A percentile compares a stretch with the other conserved stretches of the same genome.
Conservation (phyloP, 2,329 filamentous ascomycete genomes). For the Ceratocystis albifundus region DNA sequence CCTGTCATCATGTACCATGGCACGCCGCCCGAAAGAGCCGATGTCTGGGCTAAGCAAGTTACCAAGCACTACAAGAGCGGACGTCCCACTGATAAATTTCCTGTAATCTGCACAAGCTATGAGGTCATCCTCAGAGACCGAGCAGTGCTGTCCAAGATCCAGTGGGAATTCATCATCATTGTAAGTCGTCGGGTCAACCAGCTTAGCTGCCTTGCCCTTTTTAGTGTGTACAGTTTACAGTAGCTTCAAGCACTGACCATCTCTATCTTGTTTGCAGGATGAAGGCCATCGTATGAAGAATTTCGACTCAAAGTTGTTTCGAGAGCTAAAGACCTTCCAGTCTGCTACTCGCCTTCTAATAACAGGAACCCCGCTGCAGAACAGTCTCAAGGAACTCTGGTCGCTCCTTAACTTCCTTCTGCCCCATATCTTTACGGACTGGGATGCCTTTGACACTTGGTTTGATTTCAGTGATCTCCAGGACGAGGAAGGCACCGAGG, state of each 20-base stretch:
- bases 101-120: conserved; percentile 87
- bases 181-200: conserved; percentile 44
- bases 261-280: conserved; percentile 43
- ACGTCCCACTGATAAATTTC: conserved; percentile 47
- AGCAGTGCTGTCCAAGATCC: conserved; percentile 66
- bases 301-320: conserved; percentile 81
- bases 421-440: conserved; percentile 83
- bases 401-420: conserved; percentile 87
- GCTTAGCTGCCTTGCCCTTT: not conserved
- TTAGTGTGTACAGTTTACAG: not conserved
- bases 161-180: conserved; percentile 97
- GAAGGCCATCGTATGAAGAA: conserved; percentile 98
- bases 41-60: conserved; percentile 61
- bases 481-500: conserved; percentile 65
- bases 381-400: conserved; percentile 92
- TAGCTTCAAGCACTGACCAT: conserved; percentile 7
- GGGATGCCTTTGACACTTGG: conserved; percentile 88
- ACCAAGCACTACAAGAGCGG: conserved; percentile 55
- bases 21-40: conserved; percentile 61
- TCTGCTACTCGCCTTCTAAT: conserved; percentile 87
- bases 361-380: conserved; percentile 88
- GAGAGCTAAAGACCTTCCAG: conserved; percentile 74
- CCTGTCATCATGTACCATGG: conserved; percentile 89
- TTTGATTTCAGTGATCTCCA: conserved; percentile 92
- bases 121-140: conserved; percentile 92